Percentiles rank a stretch among this genome's conserved stretches.
Evolutionary conservation across 2,329 filamentous ascomycete genomes (phyloP).

Genomic region (Neonectria coccinea): DNA sequence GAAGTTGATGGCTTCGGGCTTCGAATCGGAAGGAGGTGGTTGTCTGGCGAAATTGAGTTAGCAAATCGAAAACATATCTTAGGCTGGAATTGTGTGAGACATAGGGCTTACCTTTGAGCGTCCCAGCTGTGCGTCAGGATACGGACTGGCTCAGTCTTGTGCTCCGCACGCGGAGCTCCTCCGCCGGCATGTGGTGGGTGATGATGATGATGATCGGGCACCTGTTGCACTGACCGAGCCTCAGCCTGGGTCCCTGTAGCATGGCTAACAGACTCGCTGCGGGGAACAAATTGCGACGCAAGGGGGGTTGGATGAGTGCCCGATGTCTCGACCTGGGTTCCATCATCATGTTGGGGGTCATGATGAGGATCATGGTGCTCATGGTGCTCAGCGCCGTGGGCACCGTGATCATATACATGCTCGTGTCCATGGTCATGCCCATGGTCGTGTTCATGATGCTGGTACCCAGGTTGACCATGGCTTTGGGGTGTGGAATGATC

Average conservation of each 20-base stretch:
- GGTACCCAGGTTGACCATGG: conserved; percentile 29
- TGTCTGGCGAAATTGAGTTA: conserved; percentile 60
- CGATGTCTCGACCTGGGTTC: conserved; percentile 31
- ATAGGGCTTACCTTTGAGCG: conserved; percentile 61
- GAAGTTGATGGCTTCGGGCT: conserved; percentile 87
- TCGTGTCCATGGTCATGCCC: conserved; percentile 27
- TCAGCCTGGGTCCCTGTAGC: conserved; percentile 63
- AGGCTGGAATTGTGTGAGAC: not conserved
- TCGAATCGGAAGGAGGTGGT: conserved; percentile 73
- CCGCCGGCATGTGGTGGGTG: conserved; percentile 29
- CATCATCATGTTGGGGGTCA: conserved; percentile 30
- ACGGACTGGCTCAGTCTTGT: conserved; percentile 40
- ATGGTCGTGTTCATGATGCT: conserved; percentile 20
- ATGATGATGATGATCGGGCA: conserved; percentile 30
- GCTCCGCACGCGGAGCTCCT: conserved; percentile 34
- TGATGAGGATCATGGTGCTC: conserved; percentile 31
- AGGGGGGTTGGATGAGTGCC: conserved; percentile 35
- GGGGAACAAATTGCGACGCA: conserved; percentile 41
- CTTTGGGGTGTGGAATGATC: conserved; percentile 36
- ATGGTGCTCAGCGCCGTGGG: conserved; percentile 34
- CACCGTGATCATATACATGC: conserved; percentile 35
- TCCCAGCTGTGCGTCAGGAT: conserved; percentile 60
- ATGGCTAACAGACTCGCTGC: conserved; percentile 50
- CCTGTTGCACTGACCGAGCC: conserved; percentile 55
- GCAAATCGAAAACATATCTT: conserved; percentile 3